Conservation (phyloP, 352 stramenopile genomes). For the Globisporangium paroecandrum region DNA sequence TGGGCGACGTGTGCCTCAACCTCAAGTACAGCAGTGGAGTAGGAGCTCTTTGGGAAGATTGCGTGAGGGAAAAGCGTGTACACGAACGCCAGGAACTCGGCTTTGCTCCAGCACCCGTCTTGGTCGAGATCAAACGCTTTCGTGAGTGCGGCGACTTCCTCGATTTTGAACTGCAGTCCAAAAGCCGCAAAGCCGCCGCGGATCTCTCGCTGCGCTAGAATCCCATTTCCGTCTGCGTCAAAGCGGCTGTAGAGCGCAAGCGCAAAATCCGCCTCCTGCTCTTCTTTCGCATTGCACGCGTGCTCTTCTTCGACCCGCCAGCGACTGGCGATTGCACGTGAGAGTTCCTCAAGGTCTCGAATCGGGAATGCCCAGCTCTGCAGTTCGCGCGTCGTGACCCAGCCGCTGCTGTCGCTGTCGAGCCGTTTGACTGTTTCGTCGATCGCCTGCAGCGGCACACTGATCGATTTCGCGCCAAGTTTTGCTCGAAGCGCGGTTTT, state of each 20-base stretch:
- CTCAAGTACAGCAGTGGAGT: background rate
- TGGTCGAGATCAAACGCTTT: conserved; percentile 49
- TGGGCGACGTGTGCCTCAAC: background rate
- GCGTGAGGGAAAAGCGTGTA: conserved; percentile 29
- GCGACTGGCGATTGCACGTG: conserved; percentile 28
- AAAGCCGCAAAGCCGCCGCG: conserved; percentile 43
- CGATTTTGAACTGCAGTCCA: conserved; percentile 30
- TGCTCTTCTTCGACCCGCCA: conserved; percentile 26
- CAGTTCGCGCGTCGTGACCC: conserved; percentile 63
- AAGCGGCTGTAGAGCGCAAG: conserved; percentile 43
- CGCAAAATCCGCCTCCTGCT: conserved; percentile 19
- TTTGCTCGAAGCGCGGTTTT: conserved; percentile 43
- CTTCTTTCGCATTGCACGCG: background rate
- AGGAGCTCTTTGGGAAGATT: background rate
- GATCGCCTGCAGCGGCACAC: conserved; percentile 24
- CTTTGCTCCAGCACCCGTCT: conserved; percentile 49
- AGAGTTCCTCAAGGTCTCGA: conserved; percentile 63
- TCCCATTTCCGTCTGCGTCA: conserved; percentile 55
- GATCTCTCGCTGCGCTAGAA: conserved; percentile 54
- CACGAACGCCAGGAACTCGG: conserved; percentile 50
- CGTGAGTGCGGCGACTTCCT: conserved; percentile 44
- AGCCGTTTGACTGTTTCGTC: conserved; percentile 39
- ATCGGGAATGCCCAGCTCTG: conserved; percentile 45
- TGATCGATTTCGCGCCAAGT: conserved; percentile 10
- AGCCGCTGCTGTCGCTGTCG: conserved; percentile 58